Percentiles rank a stretch among this genome's conserved stretches.
Evolutionary conservation across 176 grass and related monocot genomes (phyloP).

Genomic region (Eremochloa ophiuroides): DNA sequence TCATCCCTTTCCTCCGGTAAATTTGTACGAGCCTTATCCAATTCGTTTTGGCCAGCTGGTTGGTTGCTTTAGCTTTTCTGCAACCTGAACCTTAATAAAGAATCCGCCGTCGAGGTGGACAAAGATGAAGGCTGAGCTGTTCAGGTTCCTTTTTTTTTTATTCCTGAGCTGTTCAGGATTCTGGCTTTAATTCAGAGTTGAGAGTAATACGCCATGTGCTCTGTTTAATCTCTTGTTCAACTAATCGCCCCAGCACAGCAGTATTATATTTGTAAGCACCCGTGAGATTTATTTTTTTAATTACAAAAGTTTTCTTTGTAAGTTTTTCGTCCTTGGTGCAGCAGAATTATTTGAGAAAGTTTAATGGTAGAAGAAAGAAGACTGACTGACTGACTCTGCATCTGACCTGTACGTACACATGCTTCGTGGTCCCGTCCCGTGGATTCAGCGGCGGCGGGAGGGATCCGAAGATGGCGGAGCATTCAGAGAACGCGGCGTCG

Average conservation of each 20-base stretch:
- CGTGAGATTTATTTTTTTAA: no score
- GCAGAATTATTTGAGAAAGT: no score
- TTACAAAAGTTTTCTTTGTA: no score
- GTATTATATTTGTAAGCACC: no score
- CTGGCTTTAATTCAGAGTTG: background rate
- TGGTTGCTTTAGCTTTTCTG: background rate
- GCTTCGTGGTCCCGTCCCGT: background rate
- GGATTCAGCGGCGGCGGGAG: background rate
- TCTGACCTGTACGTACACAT: background rate
- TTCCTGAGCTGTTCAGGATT: background rate
- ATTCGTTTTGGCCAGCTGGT: background rate
- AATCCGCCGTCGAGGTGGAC: background rate
- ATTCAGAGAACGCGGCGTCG: conserved; percentile 35
- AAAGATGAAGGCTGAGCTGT: background rate
- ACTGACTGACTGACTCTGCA: no score
- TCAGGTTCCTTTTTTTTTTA: background rate
- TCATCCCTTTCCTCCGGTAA: no score
- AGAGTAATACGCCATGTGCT: background rate
- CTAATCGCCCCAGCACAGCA: no score
- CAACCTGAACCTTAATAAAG: background rate
- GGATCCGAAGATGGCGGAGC: conserved; percentile 35
- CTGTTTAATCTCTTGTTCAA: background rate
- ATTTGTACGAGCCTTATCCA: no score
- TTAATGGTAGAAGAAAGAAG: no score
- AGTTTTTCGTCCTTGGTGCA: background rate